Conservation (phyloP, 2,329 filamentous ascomycete species). For the Ambrosiella beaveri region DNA sequence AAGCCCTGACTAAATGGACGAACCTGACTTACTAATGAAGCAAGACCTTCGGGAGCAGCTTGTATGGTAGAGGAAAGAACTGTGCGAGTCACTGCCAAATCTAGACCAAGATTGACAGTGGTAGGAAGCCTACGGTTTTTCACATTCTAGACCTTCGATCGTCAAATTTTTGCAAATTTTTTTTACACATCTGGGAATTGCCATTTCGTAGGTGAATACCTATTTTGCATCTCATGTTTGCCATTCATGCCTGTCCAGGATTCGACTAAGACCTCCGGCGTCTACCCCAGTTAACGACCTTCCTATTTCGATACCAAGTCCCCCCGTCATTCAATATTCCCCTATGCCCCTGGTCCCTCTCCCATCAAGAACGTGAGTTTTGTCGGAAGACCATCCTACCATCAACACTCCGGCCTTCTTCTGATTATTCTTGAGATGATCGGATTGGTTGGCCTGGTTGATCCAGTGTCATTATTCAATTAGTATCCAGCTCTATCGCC, state of each 20-base stretch:
- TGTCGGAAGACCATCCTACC: not conserved
- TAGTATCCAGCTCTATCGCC: too few species aligned
- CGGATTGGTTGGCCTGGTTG: not conserved
- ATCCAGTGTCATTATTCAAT: too few species aligned
- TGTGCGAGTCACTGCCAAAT: too few species aligned
- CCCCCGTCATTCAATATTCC: not conserved
- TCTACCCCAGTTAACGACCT: not conserved
- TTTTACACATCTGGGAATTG: too few species aligned
- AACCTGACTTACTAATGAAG: too few species aligned
- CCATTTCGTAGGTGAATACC: not conserved
- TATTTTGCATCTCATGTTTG: not conserved
- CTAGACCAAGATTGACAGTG: too few species aligned
- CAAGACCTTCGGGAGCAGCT: too few species aligned
- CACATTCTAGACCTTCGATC: too few species aligned
- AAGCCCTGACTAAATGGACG: too few species aligned
- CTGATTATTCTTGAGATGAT: not conserved
- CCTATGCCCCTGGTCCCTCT: not conserved
- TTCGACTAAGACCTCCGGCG: not conserved
- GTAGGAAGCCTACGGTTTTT: too few species aligned
- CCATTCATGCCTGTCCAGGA: not conserved
- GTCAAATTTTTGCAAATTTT: too few species aligned
- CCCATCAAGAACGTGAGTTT: not conserved
- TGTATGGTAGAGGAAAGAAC: too few species aligned
- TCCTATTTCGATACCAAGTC: not conserved
- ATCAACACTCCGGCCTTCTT: not conserved